Percentiles rank a stretch among this genome's conserved stretches.
Evolutionary conservation across 2,329 filamentous ascomycete genomes (phyloP).

Genomic region (Microsporum ferrugineum): DNA sequence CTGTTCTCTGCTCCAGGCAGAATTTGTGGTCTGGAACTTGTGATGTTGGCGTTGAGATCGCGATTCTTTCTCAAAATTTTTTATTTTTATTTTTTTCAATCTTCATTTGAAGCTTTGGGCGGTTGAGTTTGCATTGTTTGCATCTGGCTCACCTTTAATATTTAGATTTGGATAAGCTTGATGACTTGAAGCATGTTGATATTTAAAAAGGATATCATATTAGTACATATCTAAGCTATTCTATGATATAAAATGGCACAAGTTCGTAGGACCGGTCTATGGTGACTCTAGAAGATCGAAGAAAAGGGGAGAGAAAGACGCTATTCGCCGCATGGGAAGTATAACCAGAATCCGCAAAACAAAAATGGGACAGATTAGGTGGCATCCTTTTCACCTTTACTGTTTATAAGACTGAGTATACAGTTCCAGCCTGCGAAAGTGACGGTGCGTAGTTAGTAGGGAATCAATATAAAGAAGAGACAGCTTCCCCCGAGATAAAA

Average conservation of each 20-base stretch:
- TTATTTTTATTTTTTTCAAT: conserved; percentile 3
- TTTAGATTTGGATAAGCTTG: background rate
- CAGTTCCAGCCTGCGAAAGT: conserved; percentile 45
- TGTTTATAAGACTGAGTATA: conserved; percentile 47
- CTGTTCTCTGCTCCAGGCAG: conserved; percentile 16
- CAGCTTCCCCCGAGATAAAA: conserved; percentile 9
- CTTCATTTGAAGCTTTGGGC: background rate
- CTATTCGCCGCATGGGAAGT: background rate
- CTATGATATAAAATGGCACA: background rate
- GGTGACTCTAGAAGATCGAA: background rate
- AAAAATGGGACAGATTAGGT: background rate
- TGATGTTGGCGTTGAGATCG: background rate
- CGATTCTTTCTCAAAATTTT: background rate
- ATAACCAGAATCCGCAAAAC: background rate
- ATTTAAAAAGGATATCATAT: background rate
- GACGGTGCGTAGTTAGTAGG: background rate
- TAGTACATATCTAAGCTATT: background rate
- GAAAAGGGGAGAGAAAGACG: background rate
- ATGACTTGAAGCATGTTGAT: background rate
- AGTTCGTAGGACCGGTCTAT: background rate
- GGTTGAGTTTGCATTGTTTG: conserved; percentile 5
- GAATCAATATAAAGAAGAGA: background rate
- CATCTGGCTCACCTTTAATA: background rate
- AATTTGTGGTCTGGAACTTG: conserved; percentile 4
- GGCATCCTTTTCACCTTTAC: conserved; percentile 20